A percentile compares a stretch with the other conserved stretches of the same genome.
Conservation (phyloP, 805 yeast genomes). For the Cyberlindnera bimundalis region DNA sequence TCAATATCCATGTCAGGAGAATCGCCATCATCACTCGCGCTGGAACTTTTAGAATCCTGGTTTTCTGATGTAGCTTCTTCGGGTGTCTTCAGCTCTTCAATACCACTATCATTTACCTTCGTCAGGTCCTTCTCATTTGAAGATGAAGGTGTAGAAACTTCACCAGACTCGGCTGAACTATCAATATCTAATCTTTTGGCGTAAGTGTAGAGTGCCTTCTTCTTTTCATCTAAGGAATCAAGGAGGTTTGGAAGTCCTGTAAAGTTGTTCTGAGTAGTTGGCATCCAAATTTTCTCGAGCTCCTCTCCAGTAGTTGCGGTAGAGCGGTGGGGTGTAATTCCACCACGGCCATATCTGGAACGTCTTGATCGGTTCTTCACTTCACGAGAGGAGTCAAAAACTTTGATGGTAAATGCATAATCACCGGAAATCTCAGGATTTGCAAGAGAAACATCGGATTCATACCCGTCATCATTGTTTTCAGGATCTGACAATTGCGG, state of each 20-base stretch:
- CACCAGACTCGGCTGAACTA: slow-evolving; percentile 12
- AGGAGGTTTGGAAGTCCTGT: slow-evolving; percentile 37
- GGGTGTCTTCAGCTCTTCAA: slow-evolving; percentile 2
- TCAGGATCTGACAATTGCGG: slow-evolving; percentile 32
- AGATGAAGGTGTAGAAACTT: neutral
- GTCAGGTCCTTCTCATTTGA: slow-evolving; percentile 1
- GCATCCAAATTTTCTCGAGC: slow-evolving; percentile 40
- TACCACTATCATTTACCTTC: neutral
- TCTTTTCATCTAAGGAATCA: slow-evolving; percentile 29
- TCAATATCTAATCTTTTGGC: slow-evolving; percentile 18
- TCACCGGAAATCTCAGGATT: slow-evolving; percentile 49
- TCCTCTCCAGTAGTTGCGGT: slow-evolving; percentile 1
- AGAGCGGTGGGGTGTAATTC: neutral
- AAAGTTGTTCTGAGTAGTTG: slow-evolving; percentile 39
- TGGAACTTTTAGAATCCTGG: neutral
- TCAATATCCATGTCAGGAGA: slow-evolving; percentile 10
- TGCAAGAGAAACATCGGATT: slow-evolving; percentile 49
- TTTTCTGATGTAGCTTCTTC: neutral
- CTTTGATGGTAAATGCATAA: slow-evolving; percentile 45
- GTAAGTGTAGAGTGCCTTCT: slow-evolving; percentile 32
- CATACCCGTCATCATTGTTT: slow-evolving; percentile 36
- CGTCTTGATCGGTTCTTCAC: slow-evolving; percentile 18
- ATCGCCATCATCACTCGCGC: slow-evolving; percentile 5
- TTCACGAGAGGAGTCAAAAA: slow-evolving; percentile 31
- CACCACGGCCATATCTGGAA: slow-evolving; percentile 3